Base-by-base conservation (phyloP, 148 eudicot species). In the Diospyros kaki region DNA sequence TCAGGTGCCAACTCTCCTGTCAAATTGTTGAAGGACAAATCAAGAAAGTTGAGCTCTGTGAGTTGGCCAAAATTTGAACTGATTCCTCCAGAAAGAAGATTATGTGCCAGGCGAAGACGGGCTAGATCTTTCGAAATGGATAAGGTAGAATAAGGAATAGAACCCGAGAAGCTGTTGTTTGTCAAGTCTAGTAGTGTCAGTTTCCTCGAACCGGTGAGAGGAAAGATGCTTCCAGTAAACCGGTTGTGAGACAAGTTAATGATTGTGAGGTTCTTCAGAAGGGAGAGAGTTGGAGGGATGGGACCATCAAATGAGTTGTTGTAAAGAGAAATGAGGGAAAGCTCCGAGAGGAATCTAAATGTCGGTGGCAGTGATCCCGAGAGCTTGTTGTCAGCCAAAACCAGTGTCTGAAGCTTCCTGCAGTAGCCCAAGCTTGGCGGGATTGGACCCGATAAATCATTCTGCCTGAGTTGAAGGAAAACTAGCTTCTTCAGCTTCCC, bases 231-330 rank as follows among this genome's bases (percentile, higher is more conserved):
- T 55, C 97, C 98, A 42, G 17, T 84, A 14, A 93, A 81, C 76
- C 74, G 84, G 55, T 91, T 93, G 56, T 84, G 86, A 17, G 98
- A 93, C 6, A 93, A 69, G 72, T 93, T 93, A 66, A 93, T 86
- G 71, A 88, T 91, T n/a, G 73, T 80, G 53, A 89, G 87, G 63
- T 85, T 91, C 66, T 87, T 89, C 71, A 93, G 80, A 52, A 65
- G 84, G 79, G 71, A 81, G 13, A 91, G 82, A 44, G 90, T 83
- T 74, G 87, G 81, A 7, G 98, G 98, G 69, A 91, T 77, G 52
- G 93, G 94, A 65, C 97, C 98, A 81, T 81, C 83, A 60, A 93
- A 77, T 38, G 98, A 89, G 72, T 93, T 93, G 79, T 93, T 93
- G 92, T 93, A 93, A 51, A 93, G 93, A 65, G 91, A 85, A 44